Percentiles rank a stretch among this genome's conserved stretches.
These are phyloP conservation scores for Pyrenula massariospora DNA, from an alignment of 495 filamentous ascomycete species.

Conservation along the genomic window DNA sequence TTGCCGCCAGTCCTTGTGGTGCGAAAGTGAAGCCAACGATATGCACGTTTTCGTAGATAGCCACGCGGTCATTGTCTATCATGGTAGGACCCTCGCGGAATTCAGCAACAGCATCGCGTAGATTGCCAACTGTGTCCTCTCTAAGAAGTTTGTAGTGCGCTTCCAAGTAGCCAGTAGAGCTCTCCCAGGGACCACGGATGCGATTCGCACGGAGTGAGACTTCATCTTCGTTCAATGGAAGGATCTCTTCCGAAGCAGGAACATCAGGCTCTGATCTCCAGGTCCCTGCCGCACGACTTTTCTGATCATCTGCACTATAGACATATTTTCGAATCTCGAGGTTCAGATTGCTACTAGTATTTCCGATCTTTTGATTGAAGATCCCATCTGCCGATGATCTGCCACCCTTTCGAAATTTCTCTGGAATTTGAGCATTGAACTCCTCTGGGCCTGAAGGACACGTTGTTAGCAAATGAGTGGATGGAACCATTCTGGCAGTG, in stretches of 20 bases:
- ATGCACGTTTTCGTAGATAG: slow-evolving; percentile 65
- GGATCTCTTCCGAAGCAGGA: slow-evolving; percentile 32
- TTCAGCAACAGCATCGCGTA: slow-evolving; percentile 46
- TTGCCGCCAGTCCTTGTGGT: slow-evolving; percentile 48
- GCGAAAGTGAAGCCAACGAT: slow-evolving; percentile 53
- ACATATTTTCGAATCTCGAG: slow-evolving; percentile 26
- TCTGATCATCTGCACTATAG: slow-evolving; percentile 2
- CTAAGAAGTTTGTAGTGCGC: slow-evolving; percentile 57
- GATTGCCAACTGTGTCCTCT: slow-evolving; percentile 46
- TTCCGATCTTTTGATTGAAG: neutral
- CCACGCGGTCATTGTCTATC: slow-evolving; percentile 41
- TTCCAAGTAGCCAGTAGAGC: slow-evolving; percentile 42
- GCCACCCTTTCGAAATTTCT: neutral
- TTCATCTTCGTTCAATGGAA: slow-evolving; percentile 14
- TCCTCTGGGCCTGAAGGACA: neutral
- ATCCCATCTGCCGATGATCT: neutral
- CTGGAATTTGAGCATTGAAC: neutral
- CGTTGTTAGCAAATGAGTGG: neutral
- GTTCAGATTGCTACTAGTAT: neutral
- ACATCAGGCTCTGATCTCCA: slow-evolving; percentile 34
- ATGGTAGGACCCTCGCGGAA: slow-evolving; percentile 30
- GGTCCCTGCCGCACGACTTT: slow-evolving; percentile 7
- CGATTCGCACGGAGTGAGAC: slow-evolving; percentile 24
- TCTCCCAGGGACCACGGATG: slow-evolving; percentile 30
- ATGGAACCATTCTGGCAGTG: neutral